Evolutionary conservation across 2,329 filamentous ascomycete species (phyloP), one percentile per base, ranked within the genome.

Genomic region (Talaromyces pinophilus): DNA sequence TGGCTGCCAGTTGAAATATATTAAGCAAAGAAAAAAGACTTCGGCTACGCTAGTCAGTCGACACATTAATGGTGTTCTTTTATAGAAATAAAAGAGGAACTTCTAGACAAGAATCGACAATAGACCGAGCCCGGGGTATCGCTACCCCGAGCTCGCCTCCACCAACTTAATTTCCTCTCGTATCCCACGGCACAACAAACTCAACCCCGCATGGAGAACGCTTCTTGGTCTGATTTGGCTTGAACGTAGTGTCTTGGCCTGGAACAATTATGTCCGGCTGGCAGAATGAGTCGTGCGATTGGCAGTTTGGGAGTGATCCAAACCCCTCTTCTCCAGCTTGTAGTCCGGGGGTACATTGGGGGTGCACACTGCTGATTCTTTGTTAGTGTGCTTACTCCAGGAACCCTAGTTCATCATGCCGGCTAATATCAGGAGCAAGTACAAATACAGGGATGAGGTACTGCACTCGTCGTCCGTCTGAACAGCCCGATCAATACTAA

Each of bases 141-240:
- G 71, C 72, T 72, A 67, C 13, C 25, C 60, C 60, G 60, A 62
- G 44, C 35, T 22, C 30, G 22, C 38, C 44, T 50, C 22, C 30
- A 63, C 57, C 35, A 25, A n/a, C 13, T 33, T 13, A 63, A 17
- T 19, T 33, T 33, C 35, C 2, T 28, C 57, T 46, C 28, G 76
- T 1, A 75, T 80, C 30, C 70, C 71, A 0, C 73, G 80, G 6
- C 84, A 88, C 69, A 81, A 83, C 0, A 69, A 80, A n/a, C 76
- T 88, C 5, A 64, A 42, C 54, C 62, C 50, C 62, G 50, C 40
- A 57, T 64, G 33, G 33, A 48, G 15, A 35, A 48, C 38, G 28
- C 42, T 33, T 55, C 48, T 60, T 46, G 28, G 50, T 6, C 25
- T 30, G 2, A 40, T 17, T 57, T 38, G 54, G 54, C 54, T 38